Evolutionary conservation across 2,329 filamentous ascomycete species (phyloP), one percentile per base, ranked within the genome.

Genomic region (Microdochium trichocladiopsis): DNA sequence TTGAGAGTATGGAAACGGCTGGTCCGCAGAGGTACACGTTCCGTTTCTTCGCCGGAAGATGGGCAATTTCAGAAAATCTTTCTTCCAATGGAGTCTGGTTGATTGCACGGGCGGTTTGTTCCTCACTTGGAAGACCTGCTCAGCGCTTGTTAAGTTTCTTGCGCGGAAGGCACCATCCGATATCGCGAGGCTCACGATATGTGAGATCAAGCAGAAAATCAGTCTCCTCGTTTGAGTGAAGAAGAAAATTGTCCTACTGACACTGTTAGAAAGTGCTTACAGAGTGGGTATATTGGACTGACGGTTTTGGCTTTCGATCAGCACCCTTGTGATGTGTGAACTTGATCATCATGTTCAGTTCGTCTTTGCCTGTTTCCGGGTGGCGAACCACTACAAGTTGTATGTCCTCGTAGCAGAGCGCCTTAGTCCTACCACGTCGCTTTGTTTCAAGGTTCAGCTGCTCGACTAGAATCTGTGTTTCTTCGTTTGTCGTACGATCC

Each of bases 1-100:
- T 53, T 61, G 63, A 10, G 54, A 49, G 51, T 65, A 65, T 18
- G 53, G 53, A 50, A 67, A 57, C 4, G 57, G 54, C 48, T 61
- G 43, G 43, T 56, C 28, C n/a, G 18, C 21, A 6, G 48, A n/a
- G 11, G 43, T 18, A 47, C 18, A 12, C 14, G 43, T 48, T 23
- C 47, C 24, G 10, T 48, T 12, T 8, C 8, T 8, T 8, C 14
- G 28, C 8, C 28, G 28, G 28, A 33, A 33, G 8, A 33, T 14
- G 28, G 28, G 28, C 8, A 8, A 8, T 33, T 33, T 33, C 28
- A 33, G 28, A 8, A 8, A 33, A 8, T 14, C 28, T 14, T 33
- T 33, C 14, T 33, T 33, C 28, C 28, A 33, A 8, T 14, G 28
- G 14, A 33, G 28, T 33, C 8, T 8, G 8, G 28, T 33, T 8